These are phyloP conservation scores for Termitomyces sp. DNA, from an alignment of 768 basidiomycete species.

Conservation along the genomic window DNA sequence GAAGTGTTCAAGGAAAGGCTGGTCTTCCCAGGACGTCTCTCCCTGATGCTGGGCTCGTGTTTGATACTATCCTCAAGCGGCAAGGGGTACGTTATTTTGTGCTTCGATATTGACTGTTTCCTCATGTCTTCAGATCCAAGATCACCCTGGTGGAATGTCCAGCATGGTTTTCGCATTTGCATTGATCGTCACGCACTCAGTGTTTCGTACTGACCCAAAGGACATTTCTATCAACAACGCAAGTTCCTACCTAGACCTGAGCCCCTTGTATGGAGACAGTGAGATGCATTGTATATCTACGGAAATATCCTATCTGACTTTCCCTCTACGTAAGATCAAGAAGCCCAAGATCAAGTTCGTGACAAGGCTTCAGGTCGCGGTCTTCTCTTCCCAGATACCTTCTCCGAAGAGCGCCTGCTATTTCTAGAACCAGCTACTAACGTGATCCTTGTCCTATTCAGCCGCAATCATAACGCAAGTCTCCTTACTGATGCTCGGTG, in stretches of 20 bases:
- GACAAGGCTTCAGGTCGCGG: slow-evolving; percentile 45
- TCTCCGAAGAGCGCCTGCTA: slow-evolving; percentile 45
- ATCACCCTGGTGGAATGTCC: slow-evolving; percentile 54
- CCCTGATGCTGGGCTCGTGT: slow-evolving; percentile 56
- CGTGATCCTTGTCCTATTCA: slow-evolving; percentile 50
- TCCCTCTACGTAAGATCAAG: slow-evolving; percentile 21
- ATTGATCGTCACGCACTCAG: slow-evolving; percentile 36
- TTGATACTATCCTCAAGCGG: slow-evolving; percentile 51
- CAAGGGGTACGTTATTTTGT: slow-evolving; percentile 23
- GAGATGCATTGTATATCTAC: slow-evolving; percentile 8
- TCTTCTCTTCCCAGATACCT: slow-evolving; percentile 45
- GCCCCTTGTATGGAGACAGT: slow-evolving; percentile 49
- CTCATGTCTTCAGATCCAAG: slow-evolving; percentile 3
- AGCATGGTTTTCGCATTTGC: slow-evolving; percentile 65
- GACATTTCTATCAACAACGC: slow-evolving; percentile 47
- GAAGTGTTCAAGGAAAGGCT: slow-evolving; percentile 41
- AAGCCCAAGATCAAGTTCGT: slow-evolving; percentile 36
- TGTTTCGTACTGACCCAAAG: slow-evolving; percentile 43
- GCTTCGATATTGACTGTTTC: neutral
- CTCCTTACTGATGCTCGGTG: neutral
- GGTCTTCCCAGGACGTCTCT: slow-evolving; percentile 35
- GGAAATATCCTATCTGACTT: neutral
- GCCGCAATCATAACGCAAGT: slow-evolving; percentile 54
- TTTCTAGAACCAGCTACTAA: slow-evolving; percentile 50
- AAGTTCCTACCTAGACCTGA: slow-evolving; percentile 52